These are phyloP conservation scores for Posidonia australis DNA, from an alignment of 106 monocot species.

Conservation along the genomic window DNA sequence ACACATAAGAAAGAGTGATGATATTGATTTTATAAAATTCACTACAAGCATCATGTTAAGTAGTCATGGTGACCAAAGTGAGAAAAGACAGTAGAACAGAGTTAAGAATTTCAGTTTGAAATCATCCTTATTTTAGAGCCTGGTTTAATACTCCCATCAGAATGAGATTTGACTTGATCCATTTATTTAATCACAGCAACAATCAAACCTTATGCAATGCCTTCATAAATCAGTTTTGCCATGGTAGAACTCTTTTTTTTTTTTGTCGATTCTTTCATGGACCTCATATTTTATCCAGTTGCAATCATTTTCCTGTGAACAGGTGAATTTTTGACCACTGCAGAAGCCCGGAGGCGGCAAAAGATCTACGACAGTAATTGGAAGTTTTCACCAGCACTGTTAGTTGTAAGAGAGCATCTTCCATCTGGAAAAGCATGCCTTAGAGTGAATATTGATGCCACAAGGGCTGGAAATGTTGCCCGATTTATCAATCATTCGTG, in stretches of 20 bases:
- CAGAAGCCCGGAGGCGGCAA: conserved; percentile 57
- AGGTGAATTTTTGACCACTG: conserved; percentile 78
- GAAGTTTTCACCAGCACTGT: conserved; percentile 46
- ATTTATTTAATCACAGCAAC: too few species aligned
- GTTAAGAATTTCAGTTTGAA: too few species aligned
- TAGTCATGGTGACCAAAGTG: too few species aligned
- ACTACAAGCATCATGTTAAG: too few species aligned
- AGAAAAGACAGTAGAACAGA: too few species aligned
- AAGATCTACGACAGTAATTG: conserved; percentile 37
- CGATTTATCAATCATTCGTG: conserved; percentile 95
- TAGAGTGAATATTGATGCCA: conserved; percentile 84
- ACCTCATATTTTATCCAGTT: not conserved
- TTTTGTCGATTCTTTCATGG: not conserved
- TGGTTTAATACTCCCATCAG: too few species aligned
- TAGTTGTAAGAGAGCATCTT: conserved; percentile 86
- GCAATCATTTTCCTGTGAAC: not conserved
- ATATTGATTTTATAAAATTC: too few species aligned
- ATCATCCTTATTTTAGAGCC: too few species aligned
- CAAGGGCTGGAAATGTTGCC: conserved; percentile 60
- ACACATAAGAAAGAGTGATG: too few species aligned
- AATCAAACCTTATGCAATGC: too few species aligned
- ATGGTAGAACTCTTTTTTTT: not conserved
- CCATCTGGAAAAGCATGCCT: conserved; percentile 80
- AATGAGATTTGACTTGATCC: too few species aligned
- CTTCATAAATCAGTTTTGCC: too few species aligned